A percentile compares a stretch with the other conserved stretches of the same genome.
Conservation (phyloP, 2,329 filamentous ascomycete species). For the Coniochaeta ligniaria region DNA sequence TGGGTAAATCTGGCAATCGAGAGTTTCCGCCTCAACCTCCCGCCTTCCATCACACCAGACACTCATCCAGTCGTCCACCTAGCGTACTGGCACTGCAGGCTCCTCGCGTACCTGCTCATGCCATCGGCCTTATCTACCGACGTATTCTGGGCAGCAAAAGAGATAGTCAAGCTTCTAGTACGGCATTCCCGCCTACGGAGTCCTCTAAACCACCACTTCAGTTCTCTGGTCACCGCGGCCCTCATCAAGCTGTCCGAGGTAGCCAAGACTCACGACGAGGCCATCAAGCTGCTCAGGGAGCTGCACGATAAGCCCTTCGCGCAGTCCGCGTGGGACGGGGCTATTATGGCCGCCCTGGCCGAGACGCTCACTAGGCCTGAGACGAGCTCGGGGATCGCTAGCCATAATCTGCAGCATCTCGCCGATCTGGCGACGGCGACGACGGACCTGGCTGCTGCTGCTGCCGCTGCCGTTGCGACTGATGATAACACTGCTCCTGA, state of each 20-base stretch:
- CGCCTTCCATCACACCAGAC: slow-evolving; percentile 44
- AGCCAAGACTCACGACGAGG: slow-evolving; percentile 50
- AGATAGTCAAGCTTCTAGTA: slow-evolving; percentile 51
- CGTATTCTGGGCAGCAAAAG: slow-evolving; percentile 52
- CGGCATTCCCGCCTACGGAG: slow-evolving; percentile 46
- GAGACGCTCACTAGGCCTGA: slow-evolving; percentile 26
- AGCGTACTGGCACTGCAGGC: slow-evolving; percentile 62
- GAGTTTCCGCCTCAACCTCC: slow-evolving; percentile 58
- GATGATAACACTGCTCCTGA: neutral
- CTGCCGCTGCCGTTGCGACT: slow-evolving; percentile 5
- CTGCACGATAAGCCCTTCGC: slow-evolving; percentile 46
- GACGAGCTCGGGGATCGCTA: slow-evolving; percentile 27
- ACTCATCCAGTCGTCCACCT: slow-evolving; percentile 54
- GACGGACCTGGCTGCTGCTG: slow-evolving; percentile 15
- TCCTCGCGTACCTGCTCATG: slow-evolving; percentile 55
- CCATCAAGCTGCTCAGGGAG: slow-evolving; percentile 44
- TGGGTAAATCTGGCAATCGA: slow-evolving; percentile 54
- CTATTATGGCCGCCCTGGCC: slow-evolving; percentile 44
- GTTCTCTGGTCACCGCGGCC: slow-evolving; percentile 51
- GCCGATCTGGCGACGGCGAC: slow-evolving; percentile 36
- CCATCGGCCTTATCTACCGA: slow-evolving; percentile 47
- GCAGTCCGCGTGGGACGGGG: slow-evolving; percentile 49
- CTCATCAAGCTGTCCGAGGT: slow-evolving; percentile 52
- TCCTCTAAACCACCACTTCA: slow-evolving; percentile 62
- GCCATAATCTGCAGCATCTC: slow-evolving; percentile 21